Conservation (phyloP, 2,329 filamentous ascomycete genomes). For the Cladophialophora bantiana region DNA sequence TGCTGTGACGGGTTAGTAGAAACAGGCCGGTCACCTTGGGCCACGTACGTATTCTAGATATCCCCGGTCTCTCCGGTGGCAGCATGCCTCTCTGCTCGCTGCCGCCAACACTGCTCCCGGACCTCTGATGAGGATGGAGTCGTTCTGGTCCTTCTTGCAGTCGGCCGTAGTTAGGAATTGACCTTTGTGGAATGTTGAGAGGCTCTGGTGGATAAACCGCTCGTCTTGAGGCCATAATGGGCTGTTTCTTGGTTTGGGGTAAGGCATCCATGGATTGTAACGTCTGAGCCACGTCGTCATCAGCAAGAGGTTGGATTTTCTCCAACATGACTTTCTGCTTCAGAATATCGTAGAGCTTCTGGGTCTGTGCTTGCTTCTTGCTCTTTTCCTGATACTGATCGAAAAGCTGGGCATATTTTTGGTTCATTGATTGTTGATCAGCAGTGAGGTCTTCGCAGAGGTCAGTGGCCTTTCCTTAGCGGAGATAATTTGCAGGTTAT, state of each 20-base stretch:
- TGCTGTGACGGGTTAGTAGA: constrained; percentile 24
- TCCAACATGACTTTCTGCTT: constrained; percentile 63
- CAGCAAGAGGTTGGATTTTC: constrained; percentile 63
- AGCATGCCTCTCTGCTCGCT: constrained; percentile 23
- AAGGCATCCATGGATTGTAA: constrained; percentile 48
- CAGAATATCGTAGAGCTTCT: constrained; percentile 65
- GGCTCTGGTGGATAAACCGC: background rate
- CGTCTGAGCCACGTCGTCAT: constrained; percentile 58
- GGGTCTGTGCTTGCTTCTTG: constrained; percentile 71
- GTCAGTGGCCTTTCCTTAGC: constrained; percentile 42
- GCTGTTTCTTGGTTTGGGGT: constrained; percentile 31
- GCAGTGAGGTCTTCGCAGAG: constrained; percentile 59
- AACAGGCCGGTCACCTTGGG: background rate
- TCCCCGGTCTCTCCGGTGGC: constrained; percentile 10
- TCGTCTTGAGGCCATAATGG: constrained; percentile 37
- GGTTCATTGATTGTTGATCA: constrained; percentile 68
- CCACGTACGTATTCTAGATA: constrained; percentile 20
- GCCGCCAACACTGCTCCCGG: constrained; percentile 28
- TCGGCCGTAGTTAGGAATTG: constrained; percentile 31
- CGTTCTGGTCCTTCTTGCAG: constrained; percentile 46
- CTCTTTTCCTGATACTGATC: constrained; percentile 73
- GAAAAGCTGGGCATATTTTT: constrained; percentile 75
- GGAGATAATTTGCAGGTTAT: constrained; percentile 11
- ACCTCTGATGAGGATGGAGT: constrained; percentile 47
- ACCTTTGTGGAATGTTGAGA: constrained; percentile 35